These are phyloP conservation scores for Pyrus bretschneideri DNA, from an alignment of 306 rosid species.

Conservation along the genomic window DNA sequence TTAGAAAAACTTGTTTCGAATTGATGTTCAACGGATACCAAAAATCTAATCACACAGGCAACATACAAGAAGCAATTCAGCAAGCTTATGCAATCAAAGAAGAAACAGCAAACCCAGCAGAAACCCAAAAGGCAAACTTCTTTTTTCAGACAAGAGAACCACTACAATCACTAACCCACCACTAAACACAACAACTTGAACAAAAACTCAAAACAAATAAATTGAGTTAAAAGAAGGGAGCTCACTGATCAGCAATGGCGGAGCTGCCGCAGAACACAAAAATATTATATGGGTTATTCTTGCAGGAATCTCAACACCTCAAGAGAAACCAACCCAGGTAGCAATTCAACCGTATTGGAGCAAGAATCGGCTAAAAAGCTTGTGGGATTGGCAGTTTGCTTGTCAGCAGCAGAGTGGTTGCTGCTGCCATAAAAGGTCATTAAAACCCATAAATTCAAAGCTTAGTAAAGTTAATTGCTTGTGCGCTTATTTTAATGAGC, in stretches of 20 bases:
- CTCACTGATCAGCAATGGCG: background rate
- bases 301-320: background rate
- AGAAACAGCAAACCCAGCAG: conserved; percentile 2
- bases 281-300: background rate
- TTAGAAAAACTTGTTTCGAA: background rate
- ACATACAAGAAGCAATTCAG: background rate
- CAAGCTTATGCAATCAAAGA: background rate
- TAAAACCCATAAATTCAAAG: conserved; percentile 1
- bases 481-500: conserved; percentile 15
- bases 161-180: background rate
- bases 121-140: background rate
- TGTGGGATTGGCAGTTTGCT: conserved; percentile 6
- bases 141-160: background rate
- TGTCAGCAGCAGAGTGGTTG: conserved; percentile 1
- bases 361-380: background rate
- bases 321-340: background rate
- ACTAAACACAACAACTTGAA: background rate
- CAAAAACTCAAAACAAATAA: background rate
- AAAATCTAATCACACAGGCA: background rate
- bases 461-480: conserved; percentile 2
- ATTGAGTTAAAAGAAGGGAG: background rate
- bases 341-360: background rate
- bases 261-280: background rate
- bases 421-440: background rate
- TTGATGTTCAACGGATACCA: background rate